phyloP scores from a whole-genome alignment of 2,329 filamentous ascomycete species.

The Leptographium wingfieldii region DNA sequence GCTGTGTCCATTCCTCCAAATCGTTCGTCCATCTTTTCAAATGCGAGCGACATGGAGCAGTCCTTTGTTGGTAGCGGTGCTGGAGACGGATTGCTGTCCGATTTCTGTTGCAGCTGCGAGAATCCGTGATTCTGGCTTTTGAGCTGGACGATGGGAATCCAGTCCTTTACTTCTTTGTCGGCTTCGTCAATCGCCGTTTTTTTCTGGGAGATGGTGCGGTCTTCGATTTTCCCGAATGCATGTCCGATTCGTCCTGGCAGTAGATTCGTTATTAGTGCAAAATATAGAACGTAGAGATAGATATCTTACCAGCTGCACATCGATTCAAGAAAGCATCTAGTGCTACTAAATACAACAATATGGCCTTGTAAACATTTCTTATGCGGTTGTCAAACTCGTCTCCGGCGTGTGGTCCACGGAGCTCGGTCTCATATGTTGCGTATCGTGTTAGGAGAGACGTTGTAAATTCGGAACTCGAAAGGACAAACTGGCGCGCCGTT shows the following conservation, averaged over 20 bases:
- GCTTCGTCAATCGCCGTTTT: background rate
- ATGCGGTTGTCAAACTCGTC: background rate
- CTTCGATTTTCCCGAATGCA: background rate
- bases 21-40: background rate
- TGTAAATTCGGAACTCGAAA: background rate
- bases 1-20: background rate
- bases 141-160: background rate
- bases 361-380: background rate
- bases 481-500: background rate
- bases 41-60: background rate
- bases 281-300: no score
- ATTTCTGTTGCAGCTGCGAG: background rate
- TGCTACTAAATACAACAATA: background rate
- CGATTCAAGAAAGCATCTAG: background rate
- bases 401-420: background rate
- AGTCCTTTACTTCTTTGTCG: background rate
- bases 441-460: background rate
- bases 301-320: background rate
- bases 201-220: background rate
- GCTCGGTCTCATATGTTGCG: background rate
- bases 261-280: background rate
- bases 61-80: background rate
- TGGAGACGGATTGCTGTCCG: background rate
- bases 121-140: background rate
- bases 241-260: background rate